These are phyloP conservation scores for Nicotiana tomentosiformis DNA, from an alignment of 257 asterid species.

Conservation along the genomic window DNA sequence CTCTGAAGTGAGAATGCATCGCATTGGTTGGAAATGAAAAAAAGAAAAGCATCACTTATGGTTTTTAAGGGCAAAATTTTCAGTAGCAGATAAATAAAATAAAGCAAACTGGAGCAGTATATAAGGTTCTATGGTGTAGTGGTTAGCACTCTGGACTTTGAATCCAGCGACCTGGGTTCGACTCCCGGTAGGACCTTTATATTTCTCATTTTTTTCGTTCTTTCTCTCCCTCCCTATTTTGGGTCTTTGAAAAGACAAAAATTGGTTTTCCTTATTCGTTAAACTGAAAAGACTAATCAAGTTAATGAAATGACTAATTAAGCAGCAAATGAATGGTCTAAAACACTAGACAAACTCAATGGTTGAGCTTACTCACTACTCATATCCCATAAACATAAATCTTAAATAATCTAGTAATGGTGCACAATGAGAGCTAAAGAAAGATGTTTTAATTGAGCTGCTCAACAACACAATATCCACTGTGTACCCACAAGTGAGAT, in stretches of 20 bases:
- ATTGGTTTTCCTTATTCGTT: background rate
- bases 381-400: background rate
- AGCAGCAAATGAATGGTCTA: background rate
- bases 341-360: background rate
- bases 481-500: too few relatives aligned
- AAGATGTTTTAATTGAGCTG: background rate
- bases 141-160: constrained; percentile 99
- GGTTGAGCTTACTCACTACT: background rate
- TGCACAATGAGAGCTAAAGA: background rate
- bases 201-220: too few relatives aligned
- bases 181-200: background rate
- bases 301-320: too few relatives aligned
- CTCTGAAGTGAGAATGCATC: too few relatives aligned
- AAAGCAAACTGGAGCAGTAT: accelerated
- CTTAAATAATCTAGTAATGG: background rate
- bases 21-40: too few relatives aligned
- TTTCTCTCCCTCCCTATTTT: too few relatives aligned
- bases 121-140: constrained; percentile 59
- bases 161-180: constrained; percentile 99
- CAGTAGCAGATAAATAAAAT: accelerated
- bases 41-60: too few relatives aligned
- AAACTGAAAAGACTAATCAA: background rate
- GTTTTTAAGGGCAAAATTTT: too few relatives aligned
- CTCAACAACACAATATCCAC: background rate
- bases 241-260: background rate